Conservation (phyloP, 345 rosid species). For the Citrus inodora region DNA sequence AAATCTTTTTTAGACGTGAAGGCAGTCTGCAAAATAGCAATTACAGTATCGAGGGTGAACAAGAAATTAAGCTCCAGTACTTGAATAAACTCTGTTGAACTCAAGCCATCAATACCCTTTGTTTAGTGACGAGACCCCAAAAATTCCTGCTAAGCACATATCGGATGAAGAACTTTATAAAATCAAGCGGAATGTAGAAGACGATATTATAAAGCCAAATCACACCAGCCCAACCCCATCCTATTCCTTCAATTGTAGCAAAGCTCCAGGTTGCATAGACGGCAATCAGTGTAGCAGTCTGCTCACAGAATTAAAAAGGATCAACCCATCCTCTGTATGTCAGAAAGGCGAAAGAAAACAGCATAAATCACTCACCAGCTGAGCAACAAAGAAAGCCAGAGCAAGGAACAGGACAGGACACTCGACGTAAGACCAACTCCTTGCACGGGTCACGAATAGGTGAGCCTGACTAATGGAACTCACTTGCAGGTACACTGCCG, state of each 20-base stretch:
- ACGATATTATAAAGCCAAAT: constrained; percentile 57
- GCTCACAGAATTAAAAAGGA: constrained; percentile 9
- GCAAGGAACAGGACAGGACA: constrained; percentile 49
- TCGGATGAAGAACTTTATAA: constrained; percentile 49
- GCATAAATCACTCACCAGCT: constrained; percentile 34
- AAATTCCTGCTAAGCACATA: constrained; percentile 52
- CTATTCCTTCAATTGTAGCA: constrained; percentile 49
- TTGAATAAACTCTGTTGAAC: not conserved
- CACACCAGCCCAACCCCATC: constrained; percentile 67
- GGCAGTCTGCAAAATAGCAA: constrained; percentile 33
- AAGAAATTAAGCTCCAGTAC: not conserved
- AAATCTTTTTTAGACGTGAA: constrained; percentile 49
- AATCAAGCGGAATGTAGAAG: constrained; percentile 44
- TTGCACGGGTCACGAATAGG: constrained; percentile 51
- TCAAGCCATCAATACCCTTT: constrained; percentile 34
- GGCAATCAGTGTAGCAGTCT: constrained; percentile 54
- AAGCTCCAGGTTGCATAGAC: constrained; percentile 60
- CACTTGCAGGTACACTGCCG: constrained; percentile 59
- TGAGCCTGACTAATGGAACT: constrained; percentile 69
- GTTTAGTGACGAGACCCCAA: constrained; percentile 61
- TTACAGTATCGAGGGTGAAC: constrained; percentile 1
- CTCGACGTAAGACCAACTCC: constrained; percentile 56
- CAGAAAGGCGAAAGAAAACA: not conserved
- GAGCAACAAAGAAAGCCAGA: constrained; percentile 43
- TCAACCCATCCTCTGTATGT: not conserved